Conservation (phyloP, 768 basidiomycete species). For the Naganishia kalamii region DNA sequence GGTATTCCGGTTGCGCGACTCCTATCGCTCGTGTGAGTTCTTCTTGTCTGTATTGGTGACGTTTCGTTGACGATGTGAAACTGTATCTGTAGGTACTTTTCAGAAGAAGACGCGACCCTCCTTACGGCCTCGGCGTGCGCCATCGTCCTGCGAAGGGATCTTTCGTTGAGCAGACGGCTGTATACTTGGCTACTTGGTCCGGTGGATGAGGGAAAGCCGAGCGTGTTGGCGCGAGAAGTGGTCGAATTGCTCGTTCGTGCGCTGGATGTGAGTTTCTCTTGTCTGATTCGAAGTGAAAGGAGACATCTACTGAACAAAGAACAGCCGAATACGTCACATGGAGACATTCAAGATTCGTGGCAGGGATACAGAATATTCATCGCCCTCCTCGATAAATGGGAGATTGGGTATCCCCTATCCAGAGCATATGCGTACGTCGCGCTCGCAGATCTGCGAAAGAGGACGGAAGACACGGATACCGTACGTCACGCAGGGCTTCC, state of each 20-base stretch:
- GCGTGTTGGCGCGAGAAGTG: slow-evolving; percentile 55
- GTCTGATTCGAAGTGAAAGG: too few species aligned
- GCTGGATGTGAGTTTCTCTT: background rate
- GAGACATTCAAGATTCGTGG: slow-evolving; percentile 60
- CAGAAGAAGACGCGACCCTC: slow-evolving; percentile 66
- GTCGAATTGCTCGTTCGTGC: background rate
- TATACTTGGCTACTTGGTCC: slow-evolving; percentile 85
- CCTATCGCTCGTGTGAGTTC: background rate
- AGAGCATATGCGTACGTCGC: slow-evolving; percentile 60
- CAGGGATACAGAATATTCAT: slow-evolving; percentile 94
- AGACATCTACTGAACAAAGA: too few species aligned
- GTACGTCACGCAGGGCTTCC: background rate
- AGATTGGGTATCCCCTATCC: slow-evolving; percentile 76
- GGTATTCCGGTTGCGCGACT: background rate
- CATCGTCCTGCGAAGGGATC: slow-evolving; percentile 84
- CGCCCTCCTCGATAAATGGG: slow-evolving; percentile 92
- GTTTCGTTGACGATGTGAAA: background rate
- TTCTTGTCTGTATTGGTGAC: background rate
- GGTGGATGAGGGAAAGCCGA: slow-evolving; percentile 60
- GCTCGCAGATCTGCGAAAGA: background rate
- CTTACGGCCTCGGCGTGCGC: slow-evolving; percentile 79
- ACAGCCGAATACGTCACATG: background rate
- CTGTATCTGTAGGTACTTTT: slow-evolving; percentile 44
- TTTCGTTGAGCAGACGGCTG: slow-evolving; percentile 83
- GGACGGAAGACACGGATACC: background rate